Base-by-base conservation (phyloP, 345 rosid genomes). In the Citropsis articulata region DNA sequence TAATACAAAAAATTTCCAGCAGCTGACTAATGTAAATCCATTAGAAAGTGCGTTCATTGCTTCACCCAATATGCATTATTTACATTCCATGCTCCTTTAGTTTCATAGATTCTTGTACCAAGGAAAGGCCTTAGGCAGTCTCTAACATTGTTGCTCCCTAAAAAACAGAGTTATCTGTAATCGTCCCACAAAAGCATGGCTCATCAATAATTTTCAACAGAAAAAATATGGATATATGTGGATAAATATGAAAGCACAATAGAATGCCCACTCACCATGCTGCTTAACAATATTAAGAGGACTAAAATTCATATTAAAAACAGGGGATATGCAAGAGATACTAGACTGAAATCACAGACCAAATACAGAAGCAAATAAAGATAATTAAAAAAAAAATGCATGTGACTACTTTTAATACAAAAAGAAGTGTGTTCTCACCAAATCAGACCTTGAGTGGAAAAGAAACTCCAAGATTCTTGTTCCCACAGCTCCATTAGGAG, bases 401-500 rank as follows among this genome's bases (percentile, higher is more conserved):
- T 1, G 42, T 35, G 66, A 75, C 59, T 7, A 63, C 33, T 62
- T 66, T 68, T 18, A 66, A 71, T 36, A 31, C 56, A 33, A 66
- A 72, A 21, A 63, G 25, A 18, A 66, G 31, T 67, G 75, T 38
- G 25, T 69, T 27, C 88, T 88, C 80, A 95, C 99, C 94, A 95
- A 81, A 84, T 95, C 99, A 48, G 94, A 45, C 88, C 93, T 88
- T 9, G 98, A 95, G 84, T 93, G 97, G 83, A 95, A 95, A 72
- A 95, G 94, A 81, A 95, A 95, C 86, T 93, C 87, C 16, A 95
- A 86, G 75, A 95, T 89, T 87, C 75, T 90, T 65, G 99, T 95
- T 80, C 99, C 99, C 28, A 93, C 80, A 50, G 99, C 99, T 36
- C 92, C 96, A 80, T 95, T 95, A 77, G 99, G 99, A 65, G 99